Conservation (phyloP, 2,329 filamentous ascomycete genomes). For the Ophiostoma sp. region DNA sequence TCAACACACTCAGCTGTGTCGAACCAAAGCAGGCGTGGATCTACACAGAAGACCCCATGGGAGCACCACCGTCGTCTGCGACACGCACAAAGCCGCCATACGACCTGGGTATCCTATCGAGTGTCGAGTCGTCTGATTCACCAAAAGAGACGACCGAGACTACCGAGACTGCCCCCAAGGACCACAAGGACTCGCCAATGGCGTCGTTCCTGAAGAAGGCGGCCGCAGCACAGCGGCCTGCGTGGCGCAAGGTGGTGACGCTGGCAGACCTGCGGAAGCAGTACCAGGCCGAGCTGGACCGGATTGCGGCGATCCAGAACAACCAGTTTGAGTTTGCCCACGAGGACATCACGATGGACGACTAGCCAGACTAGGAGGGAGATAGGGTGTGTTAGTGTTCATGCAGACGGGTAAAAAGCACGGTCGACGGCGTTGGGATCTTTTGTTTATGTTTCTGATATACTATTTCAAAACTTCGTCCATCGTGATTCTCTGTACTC, state of each 20-base stretch:
- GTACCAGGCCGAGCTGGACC: slow-evolving; percentile 85
- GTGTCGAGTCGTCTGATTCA: background rate
- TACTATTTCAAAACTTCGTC: background rate
- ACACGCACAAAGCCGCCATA: background rate
- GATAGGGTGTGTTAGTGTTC: background rate
- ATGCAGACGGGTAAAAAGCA: background rate
- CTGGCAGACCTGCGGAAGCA: slow-evolving; percentile 80
- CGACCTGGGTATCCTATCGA: background rate
- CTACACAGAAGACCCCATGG: slow-evolving; percentile 45
- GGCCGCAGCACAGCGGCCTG: slow-evolving; percentile 26
- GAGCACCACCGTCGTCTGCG: background rate
- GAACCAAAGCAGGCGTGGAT: slow-evolving; percentile 78
- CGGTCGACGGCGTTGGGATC: slow-evolving; percentile 16
- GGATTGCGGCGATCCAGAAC: slow-evolving; percentile 79
- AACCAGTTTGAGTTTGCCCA: slow-evolving; percentile 74
- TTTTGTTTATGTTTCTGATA: background rate
- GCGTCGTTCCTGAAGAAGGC: slow-evolving; percentile 29
- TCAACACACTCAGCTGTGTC: slow-evolving; percentile 87
- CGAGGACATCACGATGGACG: slow-evolving; percentile 50
- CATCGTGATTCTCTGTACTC: background rate
- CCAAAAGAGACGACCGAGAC: background rate
- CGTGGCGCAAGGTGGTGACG: slow-evolving; percentile 72
- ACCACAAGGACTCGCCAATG: slow-evolving; percentile 22
- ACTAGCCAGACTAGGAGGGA: slow-evolving; percentile 31
- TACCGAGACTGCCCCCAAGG: background rate